Evolutionary conservation across 1,284 basidiomycete species (phyloP), one percentile per base, ranked within the genome.

Genomic region (Cryptococcus neoformans): DNA sequence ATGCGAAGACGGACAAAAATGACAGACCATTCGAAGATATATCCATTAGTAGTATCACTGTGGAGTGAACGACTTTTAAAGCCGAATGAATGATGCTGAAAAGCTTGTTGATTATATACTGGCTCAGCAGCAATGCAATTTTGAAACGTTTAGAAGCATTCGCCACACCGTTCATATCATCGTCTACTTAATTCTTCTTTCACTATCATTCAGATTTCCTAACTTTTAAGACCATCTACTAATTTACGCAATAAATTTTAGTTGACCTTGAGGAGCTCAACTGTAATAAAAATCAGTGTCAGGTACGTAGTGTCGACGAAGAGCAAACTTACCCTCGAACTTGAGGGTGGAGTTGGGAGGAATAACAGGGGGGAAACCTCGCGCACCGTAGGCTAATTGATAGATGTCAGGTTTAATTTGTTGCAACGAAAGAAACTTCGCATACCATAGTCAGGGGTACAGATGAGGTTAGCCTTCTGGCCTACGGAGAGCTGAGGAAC

Each of bases 21-120:
- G 90, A 95, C 72, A 90, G 89, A 73, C 92, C 92, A 34, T 89
- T 84, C 62, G 91, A 93, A 67, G 91, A 93, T 69, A 90, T 95
- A 76, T 90, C 89, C 75, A 93, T 94, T 65, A 55, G 50, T 8
- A 58, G 56, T 52, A 61, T 61, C 14, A 61, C 59, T 6, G 56
- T 61, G 16, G 59, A 61, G 51, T 61, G 55, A 46, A 17, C 9
- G 10, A 46, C 7, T 48, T 17, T 48, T 41, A 41, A 41, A n/a
- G 40, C 40, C n/a, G 11, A 41, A 11, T 41, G 40, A 41, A 41
- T 10, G 40, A 41, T 41, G n/a, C 40, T 41, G 40, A 11, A 41
- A 41, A 11, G 40, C 40, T 21, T 21, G 21, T 21, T 21, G 21
- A 21, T 21, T 21, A 21, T 21, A 21, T 21, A 21, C 21, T 21